These are phyloP conservation scores for Penicillium sp. DNA, from an alignment of 2,329 filamentous ascomycete genomes.

Conservation along the genomic window DNA sequence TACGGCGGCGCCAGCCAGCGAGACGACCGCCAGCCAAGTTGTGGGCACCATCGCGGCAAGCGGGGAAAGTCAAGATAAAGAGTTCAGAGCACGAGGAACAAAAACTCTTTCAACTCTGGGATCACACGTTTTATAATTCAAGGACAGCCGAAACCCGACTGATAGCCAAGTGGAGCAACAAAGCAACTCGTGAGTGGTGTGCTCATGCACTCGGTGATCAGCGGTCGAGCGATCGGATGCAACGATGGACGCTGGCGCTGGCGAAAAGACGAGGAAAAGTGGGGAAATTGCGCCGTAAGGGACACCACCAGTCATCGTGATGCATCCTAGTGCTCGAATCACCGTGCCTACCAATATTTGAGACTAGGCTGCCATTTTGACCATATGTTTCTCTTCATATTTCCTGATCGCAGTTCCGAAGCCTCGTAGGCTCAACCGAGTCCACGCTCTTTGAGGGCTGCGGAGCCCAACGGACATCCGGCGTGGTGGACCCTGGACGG, in stretches of 20 bases:
- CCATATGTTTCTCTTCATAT: background rate
- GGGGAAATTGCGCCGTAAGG: background rate
- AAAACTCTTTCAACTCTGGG: background rate
- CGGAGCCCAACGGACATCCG: background rate
- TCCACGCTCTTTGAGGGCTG: background rate
- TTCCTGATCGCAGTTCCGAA: background rate
- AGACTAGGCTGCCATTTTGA: background rate
- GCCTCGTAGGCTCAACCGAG: background rate
- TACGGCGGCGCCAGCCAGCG: constrained; percentile 22
- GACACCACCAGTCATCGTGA: background rate
- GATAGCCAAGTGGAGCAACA: background rate
- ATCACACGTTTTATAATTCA: background rate
- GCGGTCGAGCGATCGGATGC: background rate
- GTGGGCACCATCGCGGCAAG: constrained; percentile 5
- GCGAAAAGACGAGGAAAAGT: background rate
- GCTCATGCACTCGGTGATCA: background rate
- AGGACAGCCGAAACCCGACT: background rate
- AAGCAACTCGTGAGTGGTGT: background rate
- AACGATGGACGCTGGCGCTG: background rate
- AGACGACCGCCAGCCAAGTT: constrained; percentile 15
- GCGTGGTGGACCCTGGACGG: background rate
- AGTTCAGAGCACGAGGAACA: background rate
- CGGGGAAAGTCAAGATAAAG: background rate
- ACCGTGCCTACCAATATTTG: background rate
- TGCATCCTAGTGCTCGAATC: background rate